Base-by-base conservation (phyloP, 257 asterid species). In the Nicotiana noctiflora region DNA sequence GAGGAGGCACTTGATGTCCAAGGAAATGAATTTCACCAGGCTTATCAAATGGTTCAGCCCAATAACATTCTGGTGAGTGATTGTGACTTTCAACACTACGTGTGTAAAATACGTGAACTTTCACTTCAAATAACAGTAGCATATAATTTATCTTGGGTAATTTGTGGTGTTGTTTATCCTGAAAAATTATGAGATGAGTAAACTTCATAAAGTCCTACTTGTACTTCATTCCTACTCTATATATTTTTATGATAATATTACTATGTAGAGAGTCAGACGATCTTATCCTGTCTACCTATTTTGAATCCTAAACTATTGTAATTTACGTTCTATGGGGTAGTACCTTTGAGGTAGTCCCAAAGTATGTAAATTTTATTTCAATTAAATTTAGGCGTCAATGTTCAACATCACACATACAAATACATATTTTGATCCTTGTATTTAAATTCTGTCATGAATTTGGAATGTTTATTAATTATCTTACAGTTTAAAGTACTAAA, bases 1-100 rank as follows among this genome's bases (percentile, higher is more conserved):
- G 25, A 32, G 55, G 66, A 59, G 29, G 31, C 21, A 19, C 53
- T 27, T 29, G 25, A 5, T 52, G 6, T 17, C n/a, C 52, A 21
- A 40, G 75, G 21, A 59, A 49, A 8, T 77, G 81, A 83, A 23
- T 66, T 13, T 18, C 74, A 15, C 14, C 21, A 61, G 55, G 79
- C 46, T 1, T 75, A 53, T 85, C 82, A 81, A 15, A 82, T 76
- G 76, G 40, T 57, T 80, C 55, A 32, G 63, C 44, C 59, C 19
- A 77, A 74, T 84, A 19, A n/a, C 67, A 82, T 79, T 23, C 78
- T 2, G 8, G 86, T 84, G 81, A 84, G 84, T 81, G 19, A 40
- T 15, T 34, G 4, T 56, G 57, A 70, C 77, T 70, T 12, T 70
- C 34, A 21, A 14, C 29, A n/a, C 76, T 37, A 6, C 34, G 19